These are phyloP conservation scores for Sarcodon sp. DNA, from an alignment of 768 basidiomycete genomes.

Conservation along the genomic window DNA sequence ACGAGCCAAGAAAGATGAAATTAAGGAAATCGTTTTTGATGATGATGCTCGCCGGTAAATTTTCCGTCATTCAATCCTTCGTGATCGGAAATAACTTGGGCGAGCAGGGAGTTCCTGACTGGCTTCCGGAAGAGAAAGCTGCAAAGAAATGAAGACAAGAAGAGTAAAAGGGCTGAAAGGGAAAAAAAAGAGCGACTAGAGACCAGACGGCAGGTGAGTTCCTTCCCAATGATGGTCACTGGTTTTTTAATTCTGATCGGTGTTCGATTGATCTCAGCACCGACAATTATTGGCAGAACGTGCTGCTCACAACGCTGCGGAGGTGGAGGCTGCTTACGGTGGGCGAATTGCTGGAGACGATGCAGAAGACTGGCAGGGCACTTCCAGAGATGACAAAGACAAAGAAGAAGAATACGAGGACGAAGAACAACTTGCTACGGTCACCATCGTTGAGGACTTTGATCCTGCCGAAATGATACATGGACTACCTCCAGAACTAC, in stretches of 20 bases:
- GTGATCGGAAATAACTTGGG: background rate
- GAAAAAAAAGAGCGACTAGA: slow-evolving; percentile 70
- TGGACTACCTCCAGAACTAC: slow-evolving; percentile 13
- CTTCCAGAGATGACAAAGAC: slow-evolving; percentile 18
- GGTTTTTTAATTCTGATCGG: slow-evolving; percentile 5
- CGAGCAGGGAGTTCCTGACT: slow-evolving; percentile 71
- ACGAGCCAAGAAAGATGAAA: slow-evolving; percentile 48
- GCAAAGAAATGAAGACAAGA: slow-evolving; percentile 66
- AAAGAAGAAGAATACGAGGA: slow-evolving; percentile 67
- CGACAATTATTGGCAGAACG: slow-evolving; percentile 66
- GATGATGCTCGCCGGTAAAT: slow-evolving; percentile 69
- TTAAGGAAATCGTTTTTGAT: slow-evolving; percentile 78
- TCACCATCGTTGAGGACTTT: slow-evolving; percentile 88
- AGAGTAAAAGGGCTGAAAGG: slow-evolving; percentile 58
- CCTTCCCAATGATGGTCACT: background rate
- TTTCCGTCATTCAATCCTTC: background rate
- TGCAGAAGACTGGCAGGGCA: slow-evolving; percentile 1
- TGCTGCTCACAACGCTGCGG: slow-evolving; percentile 64
- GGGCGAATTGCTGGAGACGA: slow-evolving; percentile 3
- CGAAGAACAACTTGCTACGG: slow-evolving; percentile 77
- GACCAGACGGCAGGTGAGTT: slow-evolving; percentile 61
- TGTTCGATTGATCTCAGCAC: slow-evolving; percentile 33
- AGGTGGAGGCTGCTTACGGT: slow-evolving; percentile 67
- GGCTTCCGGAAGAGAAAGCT: slow-evolving; percentile 92
- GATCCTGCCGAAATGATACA: slow-evolving; percentile 55